Base-by-base conservation (phyloP, 345 rosid genomes). In the Citropsis articulata region DNA sequence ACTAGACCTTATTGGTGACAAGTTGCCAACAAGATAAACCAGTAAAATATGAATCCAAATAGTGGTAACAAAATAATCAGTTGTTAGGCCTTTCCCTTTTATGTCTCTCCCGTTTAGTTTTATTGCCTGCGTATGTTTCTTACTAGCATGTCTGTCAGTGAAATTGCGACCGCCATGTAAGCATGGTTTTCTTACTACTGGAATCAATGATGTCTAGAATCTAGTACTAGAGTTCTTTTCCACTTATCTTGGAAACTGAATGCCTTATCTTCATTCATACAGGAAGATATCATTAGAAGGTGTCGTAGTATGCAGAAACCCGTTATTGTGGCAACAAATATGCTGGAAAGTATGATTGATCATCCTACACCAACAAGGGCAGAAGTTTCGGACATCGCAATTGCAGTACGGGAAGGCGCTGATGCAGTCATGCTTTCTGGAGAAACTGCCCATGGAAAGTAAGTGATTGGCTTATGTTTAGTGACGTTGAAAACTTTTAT, bases 281-380 rank as follows among this genome's bases (percentile, higher is more conserved):
- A 95, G 98, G 98, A 92, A 75, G 99, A 93, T 50, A 92, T 96
- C 75, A 90, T 96, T 80, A 87, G 91, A 86, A 90, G 93, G 90
- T 96, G 99, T 82, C 93, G 85, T 66, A 87, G 79, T 64, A 90
- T 94, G 97, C 90, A 89, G 66, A 95, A 95, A 80, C 94, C 99
- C 6, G 98, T 95, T 62, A 95, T 95, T 78, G 98, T 95, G 3
- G 99, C 99, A 10, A 93, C 99, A 69, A 95, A 93, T 82, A 95
- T 95, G 99, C 88, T 95, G 68, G 99, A 95, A 84, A 95, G 99
- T 82, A 95, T 95, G 99, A 93, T 95, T 77, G 84, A 87, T 79
- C 99, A 95, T 86, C 99, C 99, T 59, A 95, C 98, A 21, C 99
- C 99, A 66, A 95, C 99, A 73, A 92, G 99, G 85, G 99, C 99